Conservation (phyloP, 2,329 filamentous ascomycete species). For the Diaporthe sp. region DNA sequence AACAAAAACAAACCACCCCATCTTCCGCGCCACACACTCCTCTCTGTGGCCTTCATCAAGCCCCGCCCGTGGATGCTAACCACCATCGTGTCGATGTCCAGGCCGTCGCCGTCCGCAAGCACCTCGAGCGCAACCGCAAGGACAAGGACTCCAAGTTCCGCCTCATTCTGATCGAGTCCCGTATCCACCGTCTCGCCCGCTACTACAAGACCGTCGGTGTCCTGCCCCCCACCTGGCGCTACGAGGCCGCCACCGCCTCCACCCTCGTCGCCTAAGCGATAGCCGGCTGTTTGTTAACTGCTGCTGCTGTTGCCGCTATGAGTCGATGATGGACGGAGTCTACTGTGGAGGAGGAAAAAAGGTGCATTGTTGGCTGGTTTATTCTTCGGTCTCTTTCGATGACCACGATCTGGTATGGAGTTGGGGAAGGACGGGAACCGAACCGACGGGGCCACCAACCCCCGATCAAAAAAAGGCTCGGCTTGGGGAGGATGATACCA, state of each 20-base stretch:
- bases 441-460: background rate
- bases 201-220: conserved; percentile 98
- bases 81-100: conserved; percentile 53
- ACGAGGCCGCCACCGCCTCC: conserved; percentile 97
- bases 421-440: conserved; percentile 51
- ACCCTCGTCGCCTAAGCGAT: conserved; percentile 87
- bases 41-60: background rate
- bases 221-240: conserved; percentile 95
- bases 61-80: background rate
- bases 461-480: background rate
- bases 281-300: conserved; percentile 8
- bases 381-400: conserved; percentile 23
- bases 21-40: background rate
- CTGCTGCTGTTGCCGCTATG: conserved; percentile 43
- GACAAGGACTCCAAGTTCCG: conserved; percentile 99
- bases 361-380: conserved; percentile 41
- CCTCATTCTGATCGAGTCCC: conserved; percentile 99
- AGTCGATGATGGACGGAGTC: conserved; percentile 44
- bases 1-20: background rate
- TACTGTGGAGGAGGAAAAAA: conserved; percentile 28
- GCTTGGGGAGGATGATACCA: conserved; percentile 26
- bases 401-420: conserved; percentile 54
- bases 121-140: conserved; percentile 99
- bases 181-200: conserved; percentile 97
- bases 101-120: conserved; percentile 99